Conservation (phyloP, 805 yeast species). For the Myxozyma melibiosi region DNA sequence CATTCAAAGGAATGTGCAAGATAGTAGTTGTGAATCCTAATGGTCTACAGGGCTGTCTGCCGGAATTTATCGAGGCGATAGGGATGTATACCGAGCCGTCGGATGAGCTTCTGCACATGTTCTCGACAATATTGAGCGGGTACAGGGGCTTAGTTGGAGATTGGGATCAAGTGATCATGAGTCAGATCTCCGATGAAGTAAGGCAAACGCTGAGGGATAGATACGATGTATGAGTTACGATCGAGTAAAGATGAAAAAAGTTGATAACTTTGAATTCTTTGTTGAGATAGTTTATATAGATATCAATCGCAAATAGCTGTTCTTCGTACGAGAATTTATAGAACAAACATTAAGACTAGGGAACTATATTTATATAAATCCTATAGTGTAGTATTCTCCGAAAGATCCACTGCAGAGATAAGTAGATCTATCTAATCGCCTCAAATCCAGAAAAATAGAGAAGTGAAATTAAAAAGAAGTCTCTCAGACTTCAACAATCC, state of each 20-base stretch:
- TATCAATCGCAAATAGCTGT: background rate
- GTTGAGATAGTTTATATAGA: background rate
- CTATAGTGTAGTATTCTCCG: too few relatives aligned
- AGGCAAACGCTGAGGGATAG: constrained; percentile 23
- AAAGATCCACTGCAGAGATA: too few relatives aligned
- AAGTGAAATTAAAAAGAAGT: too few relatives aligned
- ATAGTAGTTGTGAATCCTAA: constrained; percentile 67
- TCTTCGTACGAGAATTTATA: too few relatives aligned
- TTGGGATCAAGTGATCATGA: constrained; percentile 37
- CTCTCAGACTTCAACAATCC: too few relatives aligned
- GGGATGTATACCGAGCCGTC: constrained; percentile 45
- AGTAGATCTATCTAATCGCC: too few relatives aligned
- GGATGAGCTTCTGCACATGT: constrained; percentile 37
- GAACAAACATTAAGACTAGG: too few relatives aligned
- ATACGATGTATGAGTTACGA: constrained; percentile 14
- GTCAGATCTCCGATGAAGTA: constrained; percentile 32
- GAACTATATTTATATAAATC: too few relatives aligned
- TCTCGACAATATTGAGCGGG: constrained; percentile 37
- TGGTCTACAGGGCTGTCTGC: constrained; percentile 55
- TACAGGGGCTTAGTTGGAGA: constrained; percentile 37
- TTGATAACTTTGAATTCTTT: background rate
- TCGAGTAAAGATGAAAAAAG: too few relatives aligned
- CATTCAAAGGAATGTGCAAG: constrained; percentile 81
- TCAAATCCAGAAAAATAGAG: too few relatives aligned
- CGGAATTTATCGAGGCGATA: constrained; percentile 60